These are phyloP conservation scores for Bruguiera parviflora DNA, from an alignment of 345 rosid species.

Conservation along the genomic window DNA sequence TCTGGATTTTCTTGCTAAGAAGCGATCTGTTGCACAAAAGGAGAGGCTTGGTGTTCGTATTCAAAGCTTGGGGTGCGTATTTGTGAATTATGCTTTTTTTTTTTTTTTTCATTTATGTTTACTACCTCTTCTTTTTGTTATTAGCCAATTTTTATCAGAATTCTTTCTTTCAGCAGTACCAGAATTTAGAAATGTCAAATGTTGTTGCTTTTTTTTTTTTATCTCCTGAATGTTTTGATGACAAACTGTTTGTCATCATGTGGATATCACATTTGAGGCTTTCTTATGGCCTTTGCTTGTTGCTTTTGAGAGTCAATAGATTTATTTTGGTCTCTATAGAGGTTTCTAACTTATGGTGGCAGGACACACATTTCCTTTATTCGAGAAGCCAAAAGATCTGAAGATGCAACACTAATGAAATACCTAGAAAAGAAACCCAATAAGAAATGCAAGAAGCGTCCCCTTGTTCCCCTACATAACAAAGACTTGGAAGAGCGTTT, in stretches of 20 bases:
- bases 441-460: conserved; percentile 27
- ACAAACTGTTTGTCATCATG: too few species aligned
- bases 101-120: neutral
- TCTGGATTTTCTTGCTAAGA: conserved; percentile 59
- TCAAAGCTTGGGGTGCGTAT: conserved; percentile 68
- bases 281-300: neutral
- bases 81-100: conserved; percentile 1
- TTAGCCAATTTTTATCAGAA: too few species aligned
- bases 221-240: too few species aligned
- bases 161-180: neutral
- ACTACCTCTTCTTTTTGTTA: neutral
- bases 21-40: conserved; percentile 45
- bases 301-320: neutral
- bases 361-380: conserved; percentile 71
- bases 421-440: conserved; percentile 32
- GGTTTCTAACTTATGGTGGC: conserved; percentile 13
- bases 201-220: neutral
- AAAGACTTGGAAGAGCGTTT: conserved; percentile 46
- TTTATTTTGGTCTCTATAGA: neutral
- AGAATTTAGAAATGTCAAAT: neutral
- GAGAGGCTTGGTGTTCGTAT: conserved; percentile 79
- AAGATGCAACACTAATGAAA: conserved; percentile 41
- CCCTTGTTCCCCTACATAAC: conserved; percentile 42
- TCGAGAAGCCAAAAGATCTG: conserved; percentile 54
- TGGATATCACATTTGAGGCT: too few species aligned